Percentiles rank a stretch among this genome's conserved stretches.
These are phyloP conservation scores for Candida taoyuanica DNA, from an alignment of 805 yeast species.

Conservation along the genomic window DNA sequence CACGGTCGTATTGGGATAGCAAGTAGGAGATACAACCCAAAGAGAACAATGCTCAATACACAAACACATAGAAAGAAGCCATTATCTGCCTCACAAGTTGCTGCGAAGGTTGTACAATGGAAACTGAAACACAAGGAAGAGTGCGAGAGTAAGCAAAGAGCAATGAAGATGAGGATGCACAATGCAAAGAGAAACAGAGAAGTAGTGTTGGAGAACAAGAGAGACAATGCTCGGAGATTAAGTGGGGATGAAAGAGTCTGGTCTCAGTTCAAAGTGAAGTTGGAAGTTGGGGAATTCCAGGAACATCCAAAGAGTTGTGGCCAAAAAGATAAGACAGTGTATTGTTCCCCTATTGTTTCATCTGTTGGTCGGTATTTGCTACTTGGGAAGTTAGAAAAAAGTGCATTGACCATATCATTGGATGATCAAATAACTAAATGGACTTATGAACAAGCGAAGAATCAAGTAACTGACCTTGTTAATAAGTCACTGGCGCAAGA, in stretches of 20 bases:
- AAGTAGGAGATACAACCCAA: not conserved
- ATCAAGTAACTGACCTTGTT: too few relatives aligned
- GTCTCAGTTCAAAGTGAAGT: conserved; percentile 2
- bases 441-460: too few relatives aligned
- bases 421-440: too few relatives aligned
- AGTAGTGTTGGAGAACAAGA: conserved; percentile 3
- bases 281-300: conserved; percentile 1
- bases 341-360: too few relatives aligned
- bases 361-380: too few relatives aligned
- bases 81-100: not conserved
- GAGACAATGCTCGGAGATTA: conserved; percentile 10
- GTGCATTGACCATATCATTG: too few relatives aligned
- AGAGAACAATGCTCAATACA: too few relatives aligned
- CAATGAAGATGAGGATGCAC: not conserved
- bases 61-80: not conserved
- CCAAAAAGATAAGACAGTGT: too few relatives aligned
- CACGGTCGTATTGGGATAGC: too few relatives aligned
- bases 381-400: too few relatives aligned
- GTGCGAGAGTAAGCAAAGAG: not conserved
- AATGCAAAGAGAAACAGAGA: conserved; percentile 4
- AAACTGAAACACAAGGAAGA: not conserved
- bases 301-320: not conserved
- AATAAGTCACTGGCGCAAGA: too few relatives aligned
- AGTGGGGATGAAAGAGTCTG: conserved; percentile 5
- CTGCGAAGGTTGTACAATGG: conserved; percentile 3